These are phyloP conservation scores for Paracoccidioides brasiliensis DNA, from an alignment of 2,329 filamentous ascomycete species.

Conservation along the genomic window DNA sequence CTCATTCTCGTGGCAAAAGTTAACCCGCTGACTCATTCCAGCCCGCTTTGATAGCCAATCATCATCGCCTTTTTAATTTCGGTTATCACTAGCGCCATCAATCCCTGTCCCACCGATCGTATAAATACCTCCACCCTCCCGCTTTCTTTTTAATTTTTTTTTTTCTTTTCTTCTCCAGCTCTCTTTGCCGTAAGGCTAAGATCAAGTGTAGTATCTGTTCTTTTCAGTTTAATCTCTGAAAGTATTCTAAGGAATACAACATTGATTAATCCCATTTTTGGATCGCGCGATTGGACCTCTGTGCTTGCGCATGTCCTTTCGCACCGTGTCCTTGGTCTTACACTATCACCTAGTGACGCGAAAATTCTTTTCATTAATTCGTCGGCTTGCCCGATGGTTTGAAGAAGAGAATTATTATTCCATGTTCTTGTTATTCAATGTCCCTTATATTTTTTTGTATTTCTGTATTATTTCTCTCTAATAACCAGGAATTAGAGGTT, in stretches of 20 bases:
- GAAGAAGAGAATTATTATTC: slow-evolving; percentile 39
- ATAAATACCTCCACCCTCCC: slow-evolving; percentile 20
- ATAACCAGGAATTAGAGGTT: no score
- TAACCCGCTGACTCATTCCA: neutral
- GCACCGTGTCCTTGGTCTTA: slow-evolving; percentile 64
- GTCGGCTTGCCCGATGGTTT: slow-evolving; percentile 40
- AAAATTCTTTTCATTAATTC: slow-evolving; percentile 50
- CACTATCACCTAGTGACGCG: slow-evolving; percentile 63
- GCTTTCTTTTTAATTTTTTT: slow-evolving; percentile 22
- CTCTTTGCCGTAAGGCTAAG: slow-evolving; percentile 54
- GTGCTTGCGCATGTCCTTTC: slow-evolving; percentile 55
- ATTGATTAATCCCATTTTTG: slow-evolving; percentile 80
- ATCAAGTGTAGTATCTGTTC: slow-evolving; percentile 96
- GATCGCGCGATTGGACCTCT: slow-evolving; percentile 43
- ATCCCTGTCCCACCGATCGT: neutral
- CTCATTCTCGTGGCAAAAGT: neutral
- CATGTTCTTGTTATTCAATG: neutral
- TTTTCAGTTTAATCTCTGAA: slow-evolving; percentile 97
- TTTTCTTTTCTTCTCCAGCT: slow-evolving; percentile 36
- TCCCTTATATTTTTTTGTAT: neutral
- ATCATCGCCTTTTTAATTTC: slow-evolving; percentile 1
- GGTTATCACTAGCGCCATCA: slow-evolving; percentile 11
- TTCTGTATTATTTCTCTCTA: neutral
- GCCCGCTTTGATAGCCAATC: neutral
- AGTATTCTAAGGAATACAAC: slow-evolving; percentile 58